Conservation (phyloP, 352 stramenopile species). For the Phytophthora europaea region DNA sequence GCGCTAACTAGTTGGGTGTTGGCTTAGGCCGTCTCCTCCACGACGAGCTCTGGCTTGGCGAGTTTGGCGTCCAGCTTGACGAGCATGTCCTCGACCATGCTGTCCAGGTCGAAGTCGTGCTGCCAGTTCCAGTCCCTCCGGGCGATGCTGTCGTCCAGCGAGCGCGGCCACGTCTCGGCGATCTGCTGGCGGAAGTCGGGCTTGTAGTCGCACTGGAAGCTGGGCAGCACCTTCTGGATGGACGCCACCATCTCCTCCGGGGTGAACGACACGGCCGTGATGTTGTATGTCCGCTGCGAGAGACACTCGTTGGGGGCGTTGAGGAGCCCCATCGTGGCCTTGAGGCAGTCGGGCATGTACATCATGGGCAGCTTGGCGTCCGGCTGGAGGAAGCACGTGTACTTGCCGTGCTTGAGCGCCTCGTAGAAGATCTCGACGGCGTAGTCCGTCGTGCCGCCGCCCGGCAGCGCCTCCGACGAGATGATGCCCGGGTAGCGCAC, state of each 20-base stretch:
- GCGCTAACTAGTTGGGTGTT: not conserved
- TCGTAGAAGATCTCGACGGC: conserved; percentile 96
- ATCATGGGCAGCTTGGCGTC: conserved; percentile 93
- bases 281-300: conserved; percentile 93
- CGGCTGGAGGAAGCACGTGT: conserved; percentile 89
- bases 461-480: conserved; percentile 87
- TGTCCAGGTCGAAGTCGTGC: conserved; percentile 91
- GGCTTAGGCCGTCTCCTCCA: conserved; percentile 34
- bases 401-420: conserved; percentile 87
- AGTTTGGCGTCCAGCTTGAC: conserved; percentile 87
- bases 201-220: conserved; percentile 90
- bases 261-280: conserved; percentile 92
- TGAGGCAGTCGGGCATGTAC: conserved; percentile 95
- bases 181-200: conserved; percentile 94
- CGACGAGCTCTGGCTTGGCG: conserved; percentile 22
- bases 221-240: conserved; percentile 90
- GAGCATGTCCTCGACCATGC: conserved; percentile 93
- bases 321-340: conserved; percentile 86
- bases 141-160: conserved; percentile 86
- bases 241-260: conserved; percentile 84
- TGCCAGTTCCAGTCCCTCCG: conserved; percentile 92
- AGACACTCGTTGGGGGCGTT: conserved; percentile 75
- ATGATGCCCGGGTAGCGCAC: conserved; percentile 94
- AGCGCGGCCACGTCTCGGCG: conserved; percentile 91
- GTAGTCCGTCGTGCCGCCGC: conserved; percentile 92